phyloP scores from a whole-genome alignment of 1,284 basidiomycete species.

The Athelia psychrophila region DNA sequence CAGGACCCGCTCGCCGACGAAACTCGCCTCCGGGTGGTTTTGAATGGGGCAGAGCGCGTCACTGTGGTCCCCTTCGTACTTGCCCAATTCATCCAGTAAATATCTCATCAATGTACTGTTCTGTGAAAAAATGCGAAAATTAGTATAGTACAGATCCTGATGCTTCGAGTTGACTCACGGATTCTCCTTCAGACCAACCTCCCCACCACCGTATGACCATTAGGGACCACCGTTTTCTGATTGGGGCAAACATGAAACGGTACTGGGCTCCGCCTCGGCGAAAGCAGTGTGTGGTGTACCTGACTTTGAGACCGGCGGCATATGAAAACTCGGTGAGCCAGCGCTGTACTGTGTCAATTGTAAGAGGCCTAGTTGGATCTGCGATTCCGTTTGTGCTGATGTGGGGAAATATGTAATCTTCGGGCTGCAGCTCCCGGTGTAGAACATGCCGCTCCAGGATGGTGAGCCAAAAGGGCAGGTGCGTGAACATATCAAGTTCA shows the following conservation, averaged over 20 bases:
- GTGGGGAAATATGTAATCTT: slow-evolving; percentile 34
- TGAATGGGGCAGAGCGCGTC: slow-evolving; percentile 10
- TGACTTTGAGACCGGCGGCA: slow-evolving; percentile 7
- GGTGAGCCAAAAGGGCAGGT: slow-evolving; percentile 23
- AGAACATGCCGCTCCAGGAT: slow-evolving; percentile 19
- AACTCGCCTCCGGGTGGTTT: neutral
- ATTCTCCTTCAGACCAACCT: slow-evolving; percentile 34
- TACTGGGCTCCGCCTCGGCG: slow-evolving; percentile 34
- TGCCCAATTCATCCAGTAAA: slow-evolving; percentile 26
- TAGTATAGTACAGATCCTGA: neutral
- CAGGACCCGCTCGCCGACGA: neutral
- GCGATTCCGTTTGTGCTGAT: slow-evolving; percentile 24
- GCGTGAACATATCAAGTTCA: slow-evolving; percentile 23
- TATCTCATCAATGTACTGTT: slow-evolving; percentile 28
- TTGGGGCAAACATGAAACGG: slow-evolving; percentile 33
- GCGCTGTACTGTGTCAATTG: slow-evolving; percentile 23
- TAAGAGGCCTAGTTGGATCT: slow-evolving; percentile 16
- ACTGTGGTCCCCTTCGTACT: slow-evolving; percentile 20
- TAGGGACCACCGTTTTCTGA: slow-evolving; percentile 30
- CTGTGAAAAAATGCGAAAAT: too few relatives aligned
- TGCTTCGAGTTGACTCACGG: slow-evolving; percentile 14
- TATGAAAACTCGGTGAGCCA: slow-evolving; percentile 21
- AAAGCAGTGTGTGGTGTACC: slow-evolving; percentile 34
- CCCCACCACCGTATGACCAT: slow-evolving; percentile 37
- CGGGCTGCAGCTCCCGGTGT: slow-evolving; percentile 13